Evolutionary conservation across 495 filamentous ascomycete genomes (phyloP).

Genomic region (Hypoxylon perforatum): DNA sequence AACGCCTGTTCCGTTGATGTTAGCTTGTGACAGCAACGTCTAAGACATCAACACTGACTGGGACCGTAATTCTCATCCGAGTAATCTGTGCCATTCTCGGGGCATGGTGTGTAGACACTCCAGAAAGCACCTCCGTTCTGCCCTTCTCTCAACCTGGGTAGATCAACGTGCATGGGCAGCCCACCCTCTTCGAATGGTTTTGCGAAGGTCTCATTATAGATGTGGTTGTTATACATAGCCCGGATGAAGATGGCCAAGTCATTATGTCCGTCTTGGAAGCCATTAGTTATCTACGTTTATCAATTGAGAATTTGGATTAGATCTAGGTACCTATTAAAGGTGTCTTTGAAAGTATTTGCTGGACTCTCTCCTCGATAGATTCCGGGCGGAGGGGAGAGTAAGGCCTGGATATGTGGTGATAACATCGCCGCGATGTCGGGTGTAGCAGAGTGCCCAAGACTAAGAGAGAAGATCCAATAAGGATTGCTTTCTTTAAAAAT

Average conservation of each 20-base stretch:
- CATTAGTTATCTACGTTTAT: slow-evolving; percentile 25
- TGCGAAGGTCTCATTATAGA: slow-evolving; percentile 79
- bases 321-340: slow-evolving; percentile 77
- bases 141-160: slow-evolving; percentile 71
- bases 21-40: neutral
- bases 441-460: slow-evolving; percentile 36
- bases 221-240: slow-evolving; percentile 75
- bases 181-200: slow-evolving; percentile 73
- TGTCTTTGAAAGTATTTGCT: slow-evolving; percentile 74
- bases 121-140: slow-evolving; percentile 84
- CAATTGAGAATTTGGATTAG: neutral
- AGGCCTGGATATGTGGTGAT: slow-evolving; percentile 29
- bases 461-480: slow-evolving; percentile 23
- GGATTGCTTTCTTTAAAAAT: slow-evolving; percentile 23
- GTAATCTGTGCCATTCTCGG: slow-evolving; percentile 75
- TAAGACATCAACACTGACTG: slow-evolving; percentile 39
- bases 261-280: slow-evolving; percentile 84
- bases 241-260: slow-evolving; percentile 84
- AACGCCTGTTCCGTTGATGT: slow-evolving; percentile 53
- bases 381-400: slow-evolving; percentile 39
- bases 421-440: slow-evolving; percentile 32
- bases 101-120: slow-evolving; percentile 87
- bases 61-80: slow-evolving; percentile 74
- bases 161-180: slow-evolving; percentile 78
- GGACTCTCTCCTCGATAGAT: slow-evolving; percentile 72